Evolutionary conservation across 2,329 filamentous ascomycete species (phyloP), one percentile per base, ranked within the genome.

Genomic region (Cytospora chrysosperma): DNA sequence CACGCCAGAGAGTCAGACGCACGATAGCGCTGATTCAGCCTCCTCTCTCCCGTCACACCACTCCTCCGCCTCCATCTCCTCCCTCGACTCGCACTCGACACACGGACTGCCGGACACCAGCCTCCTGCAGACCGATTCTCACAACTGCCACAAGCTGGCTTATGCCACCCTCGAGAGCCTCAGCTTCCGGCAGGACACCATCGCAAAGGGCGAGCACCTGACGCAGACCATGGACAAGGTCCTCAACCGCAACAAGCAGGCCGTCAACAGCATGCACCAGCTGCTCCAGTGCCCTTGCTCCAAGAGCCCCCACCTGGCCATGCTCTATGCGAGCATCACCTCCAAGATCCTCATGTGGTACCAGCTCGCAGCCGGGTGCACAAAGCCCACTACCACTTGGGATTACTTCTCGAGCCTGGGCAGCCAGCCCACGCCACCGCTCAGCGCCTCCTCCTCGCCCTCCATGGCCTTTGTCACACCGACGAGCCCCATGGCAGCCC

Each of bases 301-400:
- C 34, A 62, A 56, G 52, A 60, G 56, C 10, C 63, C 63, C 6
- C 60, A 65, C 61, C 57, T 63, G 54, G 63, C 61, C 32, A 65
- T 65, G 63, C 63, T 65, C 19, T 65, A 65, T 27, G 63, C 63
- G 13, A 63, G 60, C 52, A 65, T 65, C 63, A 65, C 61, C 13
- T 65, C 63, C 56, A 65, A 65, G 63, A 63, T 65, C 52, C 63
- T 65, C 52, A 65, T 65, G 63, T 63, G 63, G 60, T 65, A 65
- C 56, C 63, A 65, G 56, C 60, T 65, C 43, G 63, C 61, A 6
- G 60, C 63, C 28, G 63, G 63, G 21, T 65, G 63, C 56, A 56
- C 60, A 30, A 63, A 30, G 34, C 47, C 56, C 52, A 56, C 43
- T 21, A 63, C 55, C 34, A n/a, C n/a, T 28, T 65, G 63, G 63